A percentile compares a stretch with the other conserved stretches of the same genome.
These are phyloP conservation scores for Phallus indusiatus DNA, from an alignment of 768 basidiomycete genomes.

Conservation along the genomic window DNA sequence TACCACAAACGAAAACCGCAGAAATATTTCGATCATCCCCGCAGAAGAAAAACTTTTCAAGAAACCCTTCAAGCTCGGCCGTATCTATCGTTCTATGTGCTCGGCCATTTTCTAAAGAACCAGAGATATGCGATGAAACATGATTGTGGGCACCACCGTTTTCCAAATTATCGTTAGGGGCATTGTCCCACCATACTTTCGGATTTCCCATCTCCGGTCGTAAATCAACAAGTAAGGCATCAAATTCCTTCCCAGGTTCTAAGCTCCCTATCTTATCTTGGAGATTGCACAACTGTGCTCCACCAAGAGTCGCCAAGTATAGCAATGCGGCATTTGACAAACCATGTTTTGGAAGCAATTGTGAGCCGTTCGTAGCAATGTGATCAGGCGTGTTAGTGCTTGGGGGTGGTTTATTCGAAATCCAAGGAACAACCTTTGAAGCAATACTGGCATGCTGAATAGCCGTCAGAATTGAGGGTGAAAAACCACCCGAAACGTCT, in stretches of 20 bases:
- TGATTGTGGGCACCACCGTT: neutral
- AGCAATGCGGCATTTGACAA: constrained; percentile 71
- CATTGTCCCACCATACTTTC: constrained; percentile 43
- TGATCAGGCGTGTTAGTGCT: neutral
- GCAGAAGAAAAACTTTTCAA: constrained; percentile 81
- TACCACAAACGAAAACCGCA: constrained; percentile 78
- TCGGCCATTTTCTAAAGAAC: too few relatives aligned
- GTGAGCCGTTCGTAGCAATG: neutral
- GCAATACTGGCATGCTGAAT: constrained; percentile 72
- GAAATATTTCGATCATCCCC: constrained; percentile 81
- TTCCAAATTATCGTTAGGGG: constrained; percentile 18
- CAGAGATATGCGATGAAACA: too few relatives aligned
- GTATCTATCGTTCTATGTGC: constrained; percentile 11
- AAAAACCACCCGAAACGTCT: constrained; percentile 84
- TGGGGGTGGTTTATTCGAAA: constrained; percentile 2
- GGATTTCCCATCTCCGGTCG: constrained; percentile 44
- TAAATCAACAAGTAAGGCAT: constrained; percentile 70
- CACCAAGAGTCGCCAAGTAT: constrained; percentile 87
- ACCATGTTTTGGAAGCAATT: constrained; percentile 39
- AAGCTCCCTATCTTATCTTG: constrained; percentile 68
- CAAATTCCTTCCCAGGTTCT: constrained; percentile 75
- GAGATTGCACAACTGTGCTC: constrained; percentile 74
- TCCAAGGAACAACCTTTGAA: constrained; percentile 59
- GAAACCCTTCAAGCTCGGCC: constrained; percentile 38
- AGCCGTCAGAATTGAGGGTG: constrained; percentile 65